Evolutionary conservation across 1,139 yeast genomes (phyloP).

Genomic region (Geotrichum histeridarum): DNA sequence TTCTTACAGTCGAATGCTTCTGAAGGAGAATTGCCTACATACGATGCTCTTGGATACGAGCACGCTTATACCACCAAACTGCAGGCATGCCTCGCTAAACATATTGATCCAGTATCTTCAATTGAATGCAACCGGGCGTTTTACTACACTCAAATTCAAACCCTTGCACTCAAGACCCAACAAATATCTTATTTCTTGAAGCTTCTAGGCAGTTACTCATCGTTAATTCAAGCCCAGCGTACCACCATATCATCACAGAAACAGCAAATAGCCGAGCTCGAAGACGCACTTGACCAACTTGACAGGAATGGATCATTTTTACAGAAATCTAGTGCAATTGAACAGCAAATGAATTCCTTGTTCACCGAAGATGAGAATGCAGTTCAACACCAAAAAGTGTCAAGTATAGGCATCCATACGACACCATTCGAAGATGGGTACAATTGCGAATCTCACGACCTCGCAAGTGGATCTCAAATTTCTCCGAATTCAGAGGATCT

Average conservation of each 20-base stretch:
- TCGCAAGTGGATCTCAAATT: too few relatives aligned
- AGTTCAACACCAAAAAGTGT: too few relatives aligned
- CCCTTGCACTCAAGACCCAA: background rate
- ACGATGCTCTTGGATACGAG: conserved; percentile 8
- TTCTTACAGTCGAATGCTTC: background rate
- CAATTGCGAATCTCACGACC: too few relatives aligned
- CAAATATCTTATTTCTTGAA: conserved; percentile 4
- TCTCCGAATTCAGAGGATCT: too few relatives aligned
- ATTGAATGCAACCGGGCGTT: conserved; percentile 3
- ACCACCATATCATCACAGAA: background rate
- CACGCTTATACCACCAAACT: conserved; percentile 1
- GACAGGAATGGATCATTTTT: background rate
- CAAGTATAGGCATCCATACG: too few relatives aligned
- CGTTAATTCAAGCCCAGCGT: background rate
- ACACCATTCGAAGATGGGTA: too few relatives aligned
- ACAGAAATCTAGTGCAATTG: background rate
- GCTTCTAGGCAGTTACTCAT: background rate
- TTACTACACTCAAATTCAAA: conserved; percentile 5
- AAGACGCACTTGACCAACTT: background rate
- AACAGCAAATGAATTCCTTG: background rate
- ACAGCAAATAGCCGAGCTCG: conserved; percentile 1
- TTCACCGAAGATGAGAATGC: background rate
- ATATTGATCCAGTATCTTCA: conserved; percentile 1
- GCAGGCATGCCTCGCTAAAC: conserved; percentile 1
- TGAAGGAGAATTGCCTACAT: background rate